Conservation (phyloP, 2,329 filamentous ascomycete genomes). For the Phaeosphaeria sp. region DNA sequence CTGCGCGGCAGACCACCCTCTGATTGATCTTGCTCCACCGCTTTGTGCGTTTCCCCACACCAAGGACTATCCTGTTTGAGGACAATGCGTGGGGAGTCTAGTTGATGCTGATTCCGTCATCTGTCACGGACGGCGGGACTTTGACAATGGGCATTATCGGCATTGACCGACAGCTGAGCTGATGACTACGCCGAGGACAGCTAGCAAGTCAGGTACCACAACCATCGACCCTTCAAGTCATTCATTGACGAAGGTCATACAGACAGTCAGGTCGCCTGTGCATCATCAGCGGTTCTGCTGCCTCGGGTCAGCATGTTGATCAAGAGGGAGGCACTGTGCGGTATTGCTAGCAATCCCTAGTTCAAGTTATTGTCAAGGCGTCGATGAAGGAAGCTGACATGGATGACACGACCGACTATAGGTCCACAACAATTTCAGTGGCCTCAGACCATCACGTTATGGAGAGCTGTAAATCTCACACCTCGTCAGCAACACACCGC, state of each 20-base stretch:
- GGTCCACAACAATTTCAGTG: too few relatives aligned
- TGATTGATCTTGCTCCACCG: not conserved
- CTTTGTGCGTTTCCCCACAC: not conserved
- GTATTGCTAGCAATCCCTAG: too few relatives aligned
- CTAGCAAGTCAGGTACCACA: not conserved
- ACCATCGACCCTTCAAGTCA: not conserved
- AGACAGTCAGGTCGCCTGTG: not conserved
- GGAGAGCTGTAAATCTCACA: too few relatives aligned
- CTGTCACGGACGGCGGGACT: not conserved
- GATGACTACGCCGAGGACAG: not conserved
- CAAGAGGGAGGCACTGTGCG: too few relatives aligned
- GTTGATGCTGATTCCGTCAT: not conserved
- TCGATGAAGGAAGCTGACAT: too few relatives aligned
- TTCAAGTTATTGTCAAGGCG: too few relatives aligned
- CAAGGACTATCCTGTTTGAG: not conserved
- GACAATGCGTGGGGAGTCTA: not conserved
- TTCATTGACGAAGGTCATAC: not conserved
- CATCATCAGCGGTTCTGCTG: not conserved
- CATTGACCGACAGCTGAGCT: not conserved
- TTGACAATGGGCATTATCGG: not conserved
- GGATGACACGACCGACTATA: too few relatives aligned
- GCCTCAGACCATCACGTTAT: too few relatives aligned
- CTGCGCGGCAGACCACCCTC: constrained; percentile 1
- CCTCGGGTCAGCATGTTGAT: not conserved
- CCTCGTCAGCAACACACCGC: too few relatives aligned